phyloP scores from a whole-genome alignment of 2,329 filamentous ascomycete species.

The Phyllosticta citriasiana region DNA sequence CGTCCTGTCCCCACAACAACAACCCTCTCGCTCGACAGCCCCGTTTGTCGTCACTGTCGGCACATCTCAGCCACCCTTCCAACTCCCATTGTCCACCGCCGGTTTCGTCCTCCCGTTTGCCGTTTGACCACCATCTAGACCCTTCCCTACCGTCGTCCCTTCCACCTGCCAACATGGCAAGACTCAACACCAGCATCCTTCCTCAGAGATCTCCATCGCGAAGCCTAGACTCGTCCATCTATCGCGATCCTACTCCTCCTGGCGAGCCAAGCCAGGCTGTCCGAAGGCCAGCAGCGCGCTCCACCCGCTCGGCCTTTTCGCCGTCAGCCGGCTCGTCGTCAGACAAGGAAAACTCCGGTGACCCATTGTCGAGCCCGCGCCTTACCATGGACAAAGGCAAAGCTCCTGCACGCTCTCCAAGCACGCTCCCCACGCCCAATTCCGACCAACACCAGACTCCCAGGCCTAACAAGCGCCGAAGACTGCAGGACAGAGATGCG shows the following conservation, averaged over 20 bases:
- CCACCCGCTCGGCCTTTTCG: neutral
- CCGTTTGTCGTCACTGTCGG: neutral
- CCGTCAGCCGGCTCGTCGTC: constrained; percentile 21
- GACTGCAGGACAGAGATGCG: constrained; percentile 28
- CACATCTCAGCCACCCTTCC: too few species aligned
- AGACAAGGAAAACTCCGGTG: constrained; percentile 36
- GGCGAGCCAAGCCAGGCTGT: constrained; percentile 10
- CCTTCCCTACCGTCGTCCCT: neutral
- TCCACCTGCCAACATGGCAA: constrained; percentile 20
- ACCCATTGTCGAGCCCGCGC: constrained; percentile 14
- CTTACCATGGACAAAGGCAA: constrained; percentile 33
- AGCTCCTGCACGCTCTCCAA: constrained; percentile 15
- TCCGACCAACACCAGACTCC: constrained; percentile 22
- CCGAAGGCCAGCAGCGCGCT: neutral
- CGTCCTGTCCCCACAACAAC: neutral
- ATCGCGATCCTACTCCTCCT: constrained; percentile 26
- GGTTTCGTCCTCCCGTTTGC: neutral
- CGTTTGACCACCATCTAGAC: neutral
- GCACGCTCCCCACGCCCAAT: constrained; percentile 29
- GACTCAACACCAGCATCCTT: constrained; percentile 24
- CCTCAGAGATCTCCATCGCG: constrained; percentile 14
- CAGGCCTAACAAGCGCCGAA: constrained; percentile 34
- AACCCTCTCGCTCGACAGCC: neutral
- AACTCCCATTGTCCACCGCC: neutral
- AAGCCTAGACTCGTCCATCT: constrained; percentile 24